Base-by-base conservation (phyloP, 2,329 filamentous ascomycete species). In the Colletotrichum sp. region DNA sequence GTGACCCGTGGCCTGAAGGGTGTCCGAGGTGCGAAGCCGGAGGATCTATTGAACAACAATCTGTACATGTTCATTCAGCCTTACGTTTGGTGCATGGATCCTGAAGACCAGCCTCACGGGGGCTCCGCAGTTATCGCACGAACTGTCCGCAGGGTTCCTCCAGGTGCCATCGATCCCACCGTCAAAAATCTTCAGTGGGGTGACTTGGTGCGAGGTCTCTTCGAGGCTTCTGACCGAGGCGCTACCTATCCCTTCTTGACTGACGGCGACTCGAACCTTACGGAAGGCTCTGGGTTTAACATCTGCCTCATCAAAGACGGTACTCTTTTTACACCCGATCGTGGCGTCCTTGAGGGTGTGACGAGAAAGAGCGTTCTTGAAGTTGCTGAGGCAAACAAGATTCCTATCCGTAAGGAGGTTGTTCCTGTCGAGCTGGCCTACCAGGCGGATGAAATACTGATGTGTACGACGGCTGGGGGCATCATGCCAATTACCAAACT, bases 181-280 rank as follows among this genome's bases (percentile, higher is more conserved):
- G 82, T 90, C 55, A 90, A 90, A 83, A 89, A 89, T 77, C 80
- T 88, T 18, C 86, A 89, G 74, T 90, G 88, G 88, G 87, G 88
- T 3, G 88, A 90, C 80, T 79, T 89, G 4, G 84, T 83, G 4
- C 81, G 87, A 0, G 87, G 83, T 1, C 78, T 90, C 72, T 84
- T 88, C 32, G 89, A 90, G 79, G 88, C 88, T 0, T 66, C 75
- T 1, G 88, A 90, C 77, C 86, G 88, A 3, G 87, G 84, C 1
- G 87, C 88, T 0, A 79, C 75, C 2, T 89, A 89, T 69, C 88
- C 89, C 0, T 89, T 90, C 78, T 78, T 90, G 18, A 89, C 87
- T 0, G 88, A 90, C 77, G 88, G 88, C 2, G 88, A 89, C 68
- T 82, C 82, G 8, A 86, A 89, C 77, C 77, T 90, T 18, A 90